Conservation (phyloP, 106 monocot genomes). For the Cymbidium sinense region DNA sequence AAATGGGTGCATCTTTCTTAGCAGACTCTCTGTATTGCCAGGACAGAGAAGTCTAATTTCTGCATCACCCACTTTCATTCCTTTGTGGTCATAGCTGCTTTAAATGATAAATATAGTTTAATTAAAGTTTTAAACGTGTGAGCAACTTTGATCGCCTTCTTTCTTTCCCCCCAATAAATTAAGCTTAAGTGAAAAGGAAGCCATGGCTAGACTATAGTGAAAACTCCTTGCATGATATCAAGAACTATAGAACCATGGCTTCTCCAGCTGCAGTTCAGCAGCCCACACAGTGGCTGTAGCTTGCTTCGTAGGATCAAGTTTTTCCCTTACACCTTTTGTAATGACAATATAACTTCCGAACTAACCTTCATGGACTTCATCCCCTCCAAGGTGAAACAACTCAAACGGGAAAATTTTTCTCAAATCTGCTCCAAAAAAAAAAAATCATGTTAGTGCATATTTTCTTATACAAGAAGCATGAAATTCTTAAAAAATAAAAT, state of each 20-base stretch:
- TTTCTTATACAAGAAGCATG: neutral
- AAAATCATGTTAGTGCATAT: neutral
- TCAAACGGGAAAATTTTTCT: conserved; percentile 91
- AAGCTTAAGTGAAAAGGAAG: neutral
- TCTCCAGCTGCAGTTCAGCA: neutral
- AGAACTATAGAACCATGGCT: neutral
- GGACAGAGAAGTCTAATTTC: neutral
- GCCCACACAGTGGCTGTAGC: neutral
- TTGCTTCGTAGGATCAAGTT: neutral
- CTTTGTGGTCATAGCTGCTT: neutral
- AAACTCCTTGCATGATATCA: neutral
- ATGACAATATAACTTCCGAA: conserved; percentile 3
- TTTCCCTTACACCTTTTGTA: neutral
- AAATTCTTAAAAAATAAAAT: neutral
- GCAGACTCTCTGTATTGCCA: neutral
- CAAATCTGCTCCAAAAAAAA: conserved; percentile 63
- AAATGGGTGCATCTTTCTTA: neutral
- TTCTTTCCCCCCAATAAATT: neutral
- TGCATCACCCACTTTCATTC: neutral
- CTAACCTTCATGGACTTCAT: conserved; percentile 91
- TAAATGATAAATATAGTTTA: neutral
- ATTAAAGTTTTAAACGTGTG: too few species aligned
- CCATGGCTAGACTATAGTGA: neutral
- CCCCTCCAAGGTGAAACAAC: conserved; percentile 93
- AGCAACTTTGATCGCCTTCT: too few species aligned